phyloP scores from a whole-genome alignment of 1,284 basidiomycete species.

The Papiliotrema nemorosa region DNA sequence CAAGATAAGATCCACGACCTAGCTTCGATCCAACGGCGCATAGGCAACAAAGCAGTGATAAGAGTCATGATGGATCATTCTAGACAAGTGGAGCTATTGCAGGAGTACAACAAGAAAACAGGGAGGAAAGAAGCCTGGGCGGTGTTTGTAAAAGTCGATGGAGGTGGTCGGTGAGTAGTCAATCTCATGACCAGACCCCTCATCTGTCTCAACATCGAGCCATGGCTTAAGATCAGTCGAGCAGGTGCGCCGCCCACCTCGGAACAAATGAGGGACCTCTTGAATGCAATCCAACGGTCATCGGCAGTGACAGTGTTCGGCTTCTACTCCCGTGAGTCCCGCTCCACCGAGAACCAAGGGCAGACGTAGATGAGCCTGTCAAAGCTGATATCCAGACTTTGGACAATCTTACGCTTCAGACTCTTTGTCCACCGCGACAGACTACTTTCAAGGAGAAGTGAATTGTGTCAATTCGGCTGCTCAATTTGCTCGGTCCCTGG shows the following conservation, averaged over 20 bases:
- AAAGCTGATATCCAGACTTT: slow-evolving; percentile 27
- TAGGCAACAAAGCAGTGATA: slow-evolving; percentile 59
- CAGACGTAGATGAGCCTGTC: slow-evolving; percentile 59
- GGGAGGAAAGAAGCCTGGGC: slow-evolving; percentile 57
- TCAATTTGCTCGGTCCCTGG: slow-evolving; percentile 53
- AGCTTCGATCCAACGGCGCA: slow-evolving; percentile 58
- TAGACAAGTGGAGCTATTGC: slow-evolving; percentile 63
- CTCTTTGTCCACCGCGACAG: slow-evolving; percentile 60
- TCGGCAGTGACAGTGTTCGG: slow-evolving; percentile 63
- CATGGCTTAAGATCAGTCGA: slow-evolving; percentile 54
- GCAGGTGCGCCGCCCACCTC: slow-evolving; percentile 66
- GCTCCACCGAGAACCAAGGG: neutral
- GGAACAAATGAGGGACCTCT: slow-evolving; percentile 57
- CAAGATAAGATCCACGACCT: slow-evolving; percentile 71
- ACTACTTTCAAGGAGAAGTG: slow-evolving; percentile 68
- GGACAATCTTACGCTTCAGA: slow-evolving; percentile 67
- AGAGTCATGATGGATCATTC: slow-evolving; percentile 72
- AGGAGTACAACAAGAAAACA: slow-evolving; percentile 48
- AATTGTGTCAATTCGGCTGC: slow-evolving; percentile 67
- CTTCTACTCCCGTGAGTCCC: slow-evolving; percentile 66
- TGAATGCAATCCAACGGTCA: slow-evolving; percentile 57
- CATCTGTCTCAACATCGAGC: neutral
- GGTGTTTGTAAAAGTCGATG: slow-evolving; percentile 78
- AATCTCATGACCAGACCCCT: neutral
- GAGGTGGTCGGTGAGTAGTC: slow-evolving; percentile 64